These are phyloP conservation scores for Beauveria caledonica DNA, from an alignment of 2,329 filamentous ascomycete species.

Conservation along the genomic window DNA sequence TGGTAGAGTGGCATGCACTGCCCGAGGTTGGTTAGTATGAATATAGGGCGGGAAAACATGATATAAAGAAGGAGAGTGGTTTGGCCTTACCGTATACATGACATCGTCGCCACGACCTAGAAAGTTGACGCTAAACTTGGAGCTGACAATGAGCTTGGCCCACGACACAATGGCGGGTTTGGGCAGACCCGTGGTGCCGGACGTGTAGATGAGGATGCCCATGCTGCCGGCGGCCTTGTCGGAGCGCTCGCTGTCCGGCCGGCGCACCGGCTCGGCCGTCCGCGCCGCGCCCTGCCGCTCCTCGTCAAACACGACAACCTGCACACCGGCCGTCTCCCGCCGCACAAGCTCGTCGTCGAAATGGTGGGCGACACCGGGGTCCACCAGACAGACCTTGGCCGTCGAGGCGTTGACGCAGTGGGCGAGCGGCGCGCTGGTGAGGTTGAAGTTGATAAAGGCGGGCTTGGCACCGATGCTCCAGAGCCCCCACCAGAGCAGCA, in stretches of 20 bases:
- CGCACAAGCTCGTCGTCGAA: constrained; percentile 49
- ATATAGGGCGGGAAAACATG: constrained; percentile 22
- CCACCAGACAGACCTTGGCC: constrained; percentile 63
- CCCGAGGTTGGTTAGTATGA: not conserved
- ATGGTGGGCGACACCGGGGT: constrained; percentile 46
- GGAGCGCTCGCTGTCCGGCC: constrained; percentile 48
- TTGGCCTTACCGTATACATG: constrained; percentile 70
- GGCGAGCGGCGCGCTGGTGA: constrained; percentile 59
- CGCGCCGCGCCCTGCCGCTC: constrained; percentile 45
- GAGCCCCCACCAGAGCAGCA: constrained; percentile 68
- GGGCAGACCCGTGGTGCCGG: constrained; percentile 75
- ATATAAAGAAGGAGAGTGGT: too few relatives aligned
- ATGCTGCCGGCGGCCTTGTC: constrained; percentile 53
- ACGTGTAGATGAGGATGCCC: constrained; percentile 74
- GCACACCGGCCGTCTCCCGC: constrained; percentile 38
- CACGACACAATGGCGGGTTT: constrained; percentile 73
- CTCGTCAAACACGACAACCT: constrained; percentile 53
- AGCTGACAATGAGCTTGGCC: constrained; percentile 52
- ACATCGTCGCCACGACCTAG: constrained; percentile 52
- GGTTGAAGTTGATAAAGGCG: constrained; percentile 83
- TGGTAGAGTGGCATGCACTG: constrained; percentile 81
- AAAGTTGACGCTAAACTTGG: constrained; percentile 58
- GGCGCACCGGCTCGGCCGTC: constrained; percentile 41
- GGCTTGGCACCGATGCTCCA: constrained; percentile 79
- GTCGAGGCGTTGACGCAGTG: constrained; percentile 65